A percentile compares a stretch with the other conserved stretches of the same genome.
Conservation (phyloP, 148 eudicot genomes). For the Chenopodium album region DNA sequence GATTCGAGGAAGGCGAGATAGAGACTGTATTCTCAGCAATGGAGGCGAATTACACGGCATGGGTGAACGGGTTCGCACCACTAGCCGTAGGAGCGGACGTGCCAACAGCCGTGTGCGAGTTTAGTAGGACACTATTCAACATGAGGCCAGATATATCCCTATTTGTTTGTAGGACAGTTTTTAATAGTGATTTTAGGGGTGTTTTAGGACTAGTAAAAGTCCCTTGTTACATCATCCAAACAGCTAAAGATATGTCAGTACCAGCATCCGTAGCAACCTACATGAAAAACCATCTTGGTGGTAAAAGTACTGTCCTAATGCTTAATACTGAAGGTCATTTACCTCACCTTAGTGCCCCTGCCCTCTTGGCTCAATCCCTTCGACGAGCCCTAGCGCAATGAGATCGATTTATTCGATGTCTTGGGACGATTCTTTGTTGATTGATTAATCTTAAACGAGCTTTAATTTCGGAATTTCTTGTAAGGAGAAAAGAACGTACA, state of each 20-base stretch:
- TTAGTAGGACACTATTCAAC: slow-evolving; percentile 88
- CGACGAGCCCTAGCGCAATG: slow-evolving; percentile 54
- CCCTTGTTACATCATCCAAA: slow-evolving; percentile 83
- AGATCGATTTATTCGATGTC: neutral
- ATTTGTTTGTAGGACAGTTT: slow-evolving; percentile 66
- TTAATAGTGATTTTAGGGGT: slow-evolving; percentile 70
- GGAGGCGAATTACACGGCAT: slow-evolving; percentile 84
- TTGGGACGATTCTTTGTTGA: neutral
- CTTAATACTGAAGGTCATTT: slow-evolving; percentile 79
- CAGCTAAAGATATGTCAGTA: slow-evolving; percentile 75
- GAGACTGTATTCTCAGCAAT: slow-evolving; percentile 79
- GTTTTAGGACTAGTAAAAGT: slow-evolving; percentile 69
- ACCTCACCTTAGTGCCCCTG: slow-evolving; percentile 90
- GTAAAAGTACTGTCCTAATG: slow-evolving; percentile 57
- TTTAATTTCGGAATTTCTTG: neutral
- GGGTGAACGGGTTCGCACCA: slow-evolving; percentile 90
- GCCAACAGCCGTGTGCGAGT: slow-evolving; percentile 81
- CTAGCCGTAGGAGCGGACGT: slow-evolving; percentile 94
- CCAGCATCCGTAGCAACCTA: slow-evolving; percentile 82
- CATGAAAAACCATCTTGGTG: slow-evolving; percentile 72
- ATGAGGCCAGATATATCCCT: slow-evolving; percentile 91
- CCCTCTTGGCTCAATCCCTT: slow-evolving; percentile 51
- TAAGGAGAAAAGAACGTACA: neutral
- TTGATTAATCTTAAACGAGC: too few species aligned
- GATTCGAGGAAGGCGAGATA: slow-evolving; percentile 71